A percentile compares a stretch with the other conserved stretches of the same genome.
These are phyloP conservation scores for Heracleum sosnowskyi DNA, from an alignment of 129 eudicot species.

Conservation along the genomic window DNA sequence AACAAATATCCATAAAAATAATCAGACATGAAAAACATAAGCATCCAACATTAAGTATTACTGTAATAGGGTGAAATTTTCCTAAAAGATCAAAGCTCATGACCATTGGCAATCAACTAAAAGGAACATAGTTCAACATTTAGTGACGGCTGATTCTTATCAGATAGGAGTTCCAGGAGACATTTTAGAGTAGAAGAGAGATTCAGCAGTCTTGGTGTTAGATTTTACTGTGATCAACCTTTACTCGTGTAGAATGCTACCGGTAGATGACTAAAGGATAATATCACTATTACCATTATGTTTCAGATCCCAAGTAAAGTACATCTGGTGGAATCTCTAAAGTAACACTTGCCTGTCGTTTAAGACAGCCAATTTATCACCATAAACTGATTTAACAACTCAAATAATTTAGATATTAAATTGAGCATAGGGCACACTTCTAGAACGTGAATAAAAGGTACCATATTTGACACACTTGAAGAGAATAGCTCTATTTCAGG, in stretches of 20 bases:
- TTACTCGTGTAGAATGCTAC: background rate
- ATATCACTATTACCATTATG: background rate
- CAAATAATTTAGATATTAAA: background rate
- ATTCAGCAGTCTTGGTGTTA: background rate
- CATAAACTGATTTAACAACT: background rate
- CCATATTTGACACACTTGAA: background rate
- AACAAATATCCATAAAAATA: background rate
- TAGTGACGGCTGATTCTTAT: background rate
- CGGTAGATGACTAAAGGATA: background rate
- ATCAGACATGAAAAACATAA: background rate
- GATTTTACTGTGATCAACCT: background rate
- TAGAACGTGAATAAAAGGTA: background rate
- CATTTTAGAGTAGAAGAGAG: background rate
- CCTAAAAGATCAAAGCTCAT: background rate
- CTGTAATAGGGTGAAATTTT: background rate
- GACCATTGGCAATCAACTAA: background rate
- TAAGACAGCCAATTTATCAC: background rate
- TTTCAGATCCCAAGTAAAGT: background rate
- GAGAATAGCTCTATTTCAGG: background rate
- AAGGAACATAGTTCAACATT: background rate
- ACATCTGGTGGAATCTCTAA: background rate
- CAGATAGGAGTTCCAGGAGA: background rate
- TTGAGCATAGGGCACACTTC: background rate
- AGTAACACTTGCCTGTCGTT: background rate
- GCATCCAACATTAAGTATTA: background rate